Evolutionary conservation across 768 basidiomycete species (phyloP).

Genomic region (Suillus ampliporus): DNA sequence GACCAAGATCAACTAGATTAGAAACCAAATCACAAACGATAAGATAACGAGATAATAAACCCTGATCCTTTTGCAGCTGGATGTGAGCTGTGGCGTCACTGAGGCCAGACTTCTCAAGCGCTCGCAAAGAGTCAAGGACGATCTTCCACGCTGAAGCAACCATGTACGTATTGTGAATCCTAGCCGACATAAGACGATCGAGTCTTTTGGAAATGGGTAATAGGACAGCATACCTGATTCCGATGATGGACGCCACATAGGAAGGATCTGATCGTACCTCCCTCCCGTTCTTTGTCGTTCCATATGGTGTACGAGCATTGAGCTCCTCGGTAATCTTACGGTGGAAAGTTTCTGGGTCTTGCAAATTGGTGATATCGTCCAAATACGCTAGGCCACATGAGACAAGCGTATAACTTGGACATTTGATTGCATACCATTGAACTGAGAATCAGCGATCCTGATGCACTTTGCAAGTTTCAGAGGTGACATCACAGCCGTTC

Average conservation of each 20-base stretch:
- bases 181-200: conserved; percentile 34
- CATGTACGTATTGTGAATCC: conserved; percentile 84
- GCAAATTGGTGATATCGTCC: conserved; percentile 71
- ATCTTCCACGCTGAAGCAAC: conserved; percentile 85
- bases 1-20: conserved; percentile 62
- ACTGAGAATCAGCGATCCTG: conserved; percentile 76
- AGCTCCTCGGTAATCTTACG: conserved; percentile 62
- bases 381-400: conserved; percentile 54
- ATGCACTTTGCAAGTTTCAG: conserved; percentile 67
- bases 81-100: conserved; percentile 55
- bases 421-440: conserved; percentile 54
- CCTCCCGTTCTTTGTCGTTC: conserved; percentile 30
- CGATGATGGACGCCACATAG: conserved; percentile 61
- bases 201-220: conserved; percentile 4
- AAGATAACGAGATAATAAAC: conserved; percentile 64
- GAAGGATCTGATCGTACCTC: conserved; percentile 46
- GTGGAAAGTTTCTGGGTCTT: conserved; percentile 68
- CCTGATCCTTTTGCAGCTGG: conserved; percentile 56
- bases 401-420: conserved; percentile 2
- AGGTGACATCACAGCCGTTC: conserved; percentile 64
- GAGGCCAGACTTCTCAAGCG: conserved; percentile 60
- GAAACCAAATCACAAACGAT: conserved; percentile 67
- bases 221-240: conserved; percentile 54
- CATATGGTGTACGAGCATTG: conserved; percentile 49
- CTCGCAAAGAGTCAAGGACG: conserved; percentile 60